Evolutionary conservation across 176 grass and related monocot species (phyloP).

Genomic region (Alloteropsis semialata): DNA sequence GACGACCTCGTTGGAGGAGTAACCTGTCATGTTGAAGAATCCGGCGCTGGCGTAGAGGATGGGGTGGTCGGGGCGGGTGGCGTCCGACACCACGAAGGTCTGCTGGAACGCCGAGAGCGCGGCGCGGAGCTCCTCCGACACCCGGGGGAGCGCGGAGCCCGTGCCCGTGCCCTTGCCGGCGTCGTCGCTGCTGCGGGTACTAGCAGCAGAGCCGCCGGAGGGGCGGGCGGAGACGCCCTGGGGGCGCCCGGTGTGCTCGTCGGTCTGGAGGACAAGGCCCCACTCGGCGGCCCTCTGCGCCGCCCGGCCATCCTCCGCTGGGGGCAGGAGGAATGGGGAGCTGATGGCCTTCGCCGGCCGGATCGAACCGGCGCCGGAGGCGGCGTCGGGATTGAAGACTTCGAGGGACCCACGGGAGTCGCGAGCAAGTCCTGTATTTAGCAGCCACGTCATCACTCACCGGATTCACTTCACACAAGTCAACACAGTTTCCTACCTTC

Average conservation of each 20-base stretch:
- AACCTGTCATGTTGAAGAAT: slow-evolving; percentile 82
- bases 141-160: slow-evolving; percentile 50
- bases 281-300: slow-evolving; percentile 75
- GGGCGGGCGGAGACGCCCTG: slow-evolving; percentile 61
- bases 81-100: slow-evolving; percentile 77
- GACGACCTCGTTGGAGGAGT: slow-evolving; percentile 63
- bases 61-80: slow-evolving; percentile 52
- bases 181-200: slow-evolving; percentile 6
- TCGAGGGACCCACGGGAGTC: slow-evolving; percentile 88
- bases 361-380: neutral
- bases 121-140: slow-evolving; percentile 71
- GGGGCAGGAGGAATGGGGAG: slow-evolving; percentile 8
- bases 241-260: slow-evolving; percentile 68
- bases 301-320: neutral
- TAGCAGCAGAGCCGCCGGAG: slow-evolving; percentile 25
- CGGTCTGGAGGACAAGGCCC: slow-evolving; percentile 82
- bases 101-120: slow-evolving; percentile 77
- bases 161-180: neutral
- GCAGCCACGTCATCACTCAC: neutral
- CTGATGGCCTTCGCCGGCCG: neutral
- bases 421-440: slow-evolving; percentile 43
- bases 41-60: slow-evolving; percentile 74
- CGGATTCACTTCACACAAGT: too few species aligned
- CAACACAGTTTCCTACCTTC: too few species aligned
- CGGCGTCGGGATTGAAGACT: slow-evolving; percentile 64